Evolutionary conservation across 176 grass and related monocot genomes (phyloP).

Genomic region (Oryza meyeriana): DNA sequence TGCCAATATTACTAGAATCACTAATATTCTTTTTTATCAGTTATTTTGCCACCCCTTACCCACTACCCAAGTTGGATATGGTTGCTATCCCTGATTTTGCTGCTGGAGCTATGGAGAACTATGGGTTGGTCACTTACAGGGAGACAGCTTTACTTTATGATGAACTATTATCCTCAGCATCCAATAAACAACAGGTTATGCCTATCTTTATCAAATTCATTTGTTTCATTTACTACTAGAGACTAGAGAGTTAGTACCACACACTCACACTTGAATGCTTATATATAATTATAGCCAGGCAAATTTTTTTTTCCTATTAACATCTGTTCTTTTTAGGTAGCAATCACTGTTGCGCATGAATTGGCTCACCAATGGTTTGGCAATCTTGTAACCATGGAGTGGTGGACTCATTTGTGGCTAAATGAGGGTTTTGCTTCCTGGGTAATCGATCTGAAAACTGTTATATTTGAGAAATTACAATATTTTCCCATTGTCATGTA

Average conservation of each 20-base stretch:
- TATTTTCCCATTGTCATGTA: background rate
- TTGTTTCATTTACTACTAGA: background rate
- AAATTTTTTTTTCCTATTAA: slow-evolving; percentile 5
- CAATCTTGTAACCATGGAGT: slow-evolving; percentile 99
- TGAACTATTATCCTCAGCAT: slow-evolving; percentile 70
- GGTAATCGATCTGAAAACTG: slow-evolving; percentile 43
- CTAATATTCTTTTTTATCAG: slow-evolving; percentile 45
- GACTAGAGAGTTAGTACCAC: background rate
- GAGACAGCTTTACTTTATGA: slow-evolving; percentile 86
- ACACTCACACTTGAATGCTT: slow-evolving; percentile 4
- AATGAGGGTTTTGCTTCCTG: slow-evolving; percentile 97
- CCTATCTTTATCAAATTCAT: background rate
- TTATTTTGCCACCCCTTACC: slow-evolving; percentile 85
- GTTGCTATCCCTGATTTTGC: slow-evolving; percentile 94
- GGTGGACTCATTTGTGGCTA: slow-evolving; percentile 98
- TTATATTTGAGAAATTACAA: slow-evolving; percentile 8
- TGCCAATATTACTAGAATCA: slow-evolving; percentile 8
- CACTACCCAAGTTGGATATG: slow-evolving; percentile 97
- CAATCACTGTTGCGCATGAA: slow-evolving; percentile 91
- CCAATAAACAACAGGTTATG: slow-evolving; percentile 64
- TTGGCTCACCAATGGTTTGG: slow-evolving; percentile 99
- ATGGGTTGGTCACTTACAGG: slow-evolving; percentile 86
- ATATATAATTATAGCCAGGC: background rate
- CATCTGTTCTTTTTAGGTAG: slow-evolving; percentile 47
- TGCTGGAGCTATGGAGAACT: slow-evolving; percentile 96